Evolutionary conservation across 176 grass and related monocot genomes (phyloP).

Genomic region (Oryza brachyantha): DNA sequence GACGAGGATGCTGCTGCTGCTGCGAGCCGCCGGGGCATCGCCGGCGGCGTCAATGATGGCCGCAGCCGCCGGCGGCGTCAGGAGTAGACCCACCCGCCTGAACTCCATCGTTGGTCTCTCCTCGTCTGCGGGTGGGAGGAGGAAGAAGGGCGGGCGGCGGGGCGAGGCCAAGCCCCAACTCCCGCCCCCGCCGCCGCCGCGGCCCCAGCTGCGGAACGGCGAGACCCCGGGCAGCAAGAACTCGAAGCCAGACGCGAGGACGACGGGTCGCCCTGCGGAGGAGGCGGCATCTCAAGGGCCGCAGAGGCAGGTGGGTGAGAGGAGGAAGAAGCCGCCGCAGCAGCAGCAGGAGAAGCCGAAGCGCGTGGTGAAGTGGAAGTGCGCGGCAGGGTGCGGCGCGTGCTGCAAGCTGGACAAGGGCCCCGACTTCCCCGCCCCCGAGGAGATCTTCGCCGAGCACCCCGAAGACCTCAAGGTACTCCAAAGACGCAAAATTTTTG

Average conservation of each 20-base stretch:
- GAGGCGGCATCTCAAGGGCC: neutral
- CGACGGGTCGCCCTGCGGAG: neutral
- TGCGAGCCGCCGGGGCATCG: slow-evolving; percentile 27
- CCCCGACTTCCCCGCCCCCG: slow-evolving; percentile 56
- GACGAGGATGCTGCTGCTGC: slow-evolving; percentile 13
- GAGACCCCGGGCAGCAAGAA: slow-evolving; percentile 29
- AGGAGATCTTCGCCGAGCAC: slow-evolving; percentile 62
- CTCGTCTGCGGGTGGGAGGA: slow-evolving; percentile 34
- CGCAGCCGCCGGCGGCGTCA: neutral
- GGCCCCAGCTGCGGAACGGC: neutral
- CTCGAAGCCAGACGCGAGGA: neutral
- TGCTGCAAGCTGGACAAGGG: slow-evolving; percentile 88
- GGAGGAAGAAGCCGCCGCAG: neutral
- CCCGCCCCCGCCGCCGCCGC: neutral
- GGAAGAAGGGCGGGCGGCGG: slow-evolving; percentile 39
- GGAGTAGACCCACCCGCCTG: neutral
- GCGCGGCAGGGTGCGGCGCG: slow-evolving; percentile 73
- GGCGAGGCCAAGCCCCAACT: slow-evolving; percentile 18
- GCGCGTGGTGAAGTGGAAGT: slow-evolving; percentile 48
- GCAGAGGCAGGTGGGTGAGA: slow-evolving; percentile 4
- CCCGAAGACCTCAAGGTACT: slow-evolving; percentile 57
- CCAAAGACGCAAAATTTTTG: neutral
- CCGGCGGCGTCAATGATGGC: neutral
- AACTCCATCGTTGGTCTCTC: slow-evolving; percentile 7
- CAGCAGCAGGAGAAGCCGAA: slow-evolving; percentile 32